Percentiles rank a stretch among this genome's conserved stretches.
Conservation (phyloP, 257 asterid genomes). For the Scutellaria galericulata region DNA sequence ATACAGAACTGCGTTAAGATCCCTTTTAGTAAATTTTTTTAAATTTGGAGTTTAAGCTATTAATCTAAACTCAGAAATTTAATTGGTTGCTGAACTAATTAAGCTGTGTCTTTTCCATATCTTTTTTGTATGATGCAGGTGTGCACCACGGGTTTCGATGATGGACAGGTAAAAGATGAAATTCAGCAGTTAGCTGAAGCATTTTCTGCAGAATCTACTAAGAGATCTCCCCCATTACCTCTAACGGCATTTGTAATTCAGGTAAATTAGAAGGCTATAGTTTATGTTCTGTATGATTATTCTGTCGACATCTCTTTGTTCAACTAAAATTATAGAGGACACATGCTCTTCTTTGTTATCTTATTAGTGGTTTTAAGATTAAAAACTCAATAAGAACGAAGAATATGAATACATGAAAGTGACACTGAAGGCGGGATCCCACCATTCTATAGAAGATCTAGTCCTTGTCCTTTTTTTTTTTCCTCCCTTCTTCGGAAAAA, state of each 20-base stretch:
- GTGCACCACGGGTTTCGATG: slow-evolving; percentile 66
- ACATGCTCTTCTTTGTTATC: background rate
- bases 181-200: slow-evolving; percentile 72
- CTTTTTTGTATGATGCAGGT: slow-evolving; percentile 55
- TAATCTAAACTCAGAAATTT: slow-evolving; percentile 14
- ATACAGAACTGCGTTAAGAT: background rate
- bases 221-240: slow-evolving; percentile 71
- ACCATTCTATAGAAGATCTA: background rate
- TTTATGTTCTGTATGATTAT: slow-evolving; percentile 4
- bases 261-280: slow-evolving; percentile 47
- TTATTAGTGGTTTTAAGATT: background rate
- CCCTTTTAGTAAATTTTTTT: slow-evolving; percentile 21
- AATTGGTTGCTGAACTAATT: slow-evolving; percentile 30
- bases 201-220: slow-evolving; percentile 61
- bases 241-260: slow-evolving; percentile 79
- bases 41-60: slow-evolving; percentile 8
- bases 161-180: slow-evolving; percentile 63
- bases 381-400: background rate
- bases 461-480: background rate
- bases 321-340: slow-evolving; percentile 2
- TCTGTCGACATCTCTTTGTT: slow-evolving; percentile 24
- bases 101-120: background rate
- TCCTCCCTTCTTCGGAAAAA: background rate
- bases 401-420: slow-evolving; percentile 3
- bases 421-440: slow-evolving; percentile 1